Base-by-base conservation (phyloP, 768 basidiomycete genomes). In the Boletus vermiculosoides region DNA sequence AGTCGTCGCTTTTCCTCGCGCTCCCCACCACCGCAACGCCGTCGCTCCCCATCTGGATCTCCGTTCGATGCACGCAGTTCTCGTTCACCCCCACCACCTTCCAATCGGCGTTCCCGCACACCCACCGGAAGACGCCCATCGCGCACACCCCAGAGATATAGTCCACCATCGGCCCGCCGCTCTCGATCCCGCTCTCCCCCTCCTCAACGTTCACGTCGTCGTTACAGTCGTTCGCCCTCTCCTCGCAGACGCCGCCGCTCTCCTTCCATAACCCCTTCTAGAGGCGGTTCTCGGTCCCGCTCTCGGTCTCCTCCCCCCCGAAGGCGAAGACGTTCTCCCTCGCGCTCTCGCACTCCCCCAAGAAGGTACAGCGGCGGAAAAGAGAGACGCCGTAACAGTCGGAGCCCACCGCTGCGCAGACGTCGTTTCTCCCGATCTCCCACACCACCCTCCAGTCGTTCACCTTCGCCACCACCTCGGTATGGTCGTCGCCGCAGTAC, bases 361-460 rank as follows among this genome's bases (percentile, higher is more conserved):
- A 62, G 69, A 62, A 61, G 58, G 28, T 63, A 41, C 49, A 23
- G 41, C 12, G 48, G 52, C 13, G 61, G 61, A 5, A 65, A 61
- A 41, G 70, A 63, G 7, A 61, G 56, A 50, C 63, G 58, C n/a
- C 70, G 69, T 34, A 65, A 62, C n/a, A 71, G 69, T 30, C 68
- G 73, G 56, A 59, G 69, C 66, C 45, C 76, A 66, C 65, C 73
- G 51, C 63, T 67, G 3, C 67, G 70, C 34, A 76, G 76, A 16
- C 76, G 78, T n/a, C 74, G 72, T 12, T 77, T 72, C 62, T 70
- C 83, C 65, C 68, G 81, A 67, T 69, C 84, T 11, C 77, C 74
- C 16, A 81, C 85, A 1, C 73, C 73, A 7, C 77, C 83, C 2
- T 83, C 82, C 8, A 76, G 76, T 45, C 75, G 77, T 39, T 75